phyloP scores from a whole-genome alignment of 1,139 yeast species.

The Taiozyma sp. region DNA sequence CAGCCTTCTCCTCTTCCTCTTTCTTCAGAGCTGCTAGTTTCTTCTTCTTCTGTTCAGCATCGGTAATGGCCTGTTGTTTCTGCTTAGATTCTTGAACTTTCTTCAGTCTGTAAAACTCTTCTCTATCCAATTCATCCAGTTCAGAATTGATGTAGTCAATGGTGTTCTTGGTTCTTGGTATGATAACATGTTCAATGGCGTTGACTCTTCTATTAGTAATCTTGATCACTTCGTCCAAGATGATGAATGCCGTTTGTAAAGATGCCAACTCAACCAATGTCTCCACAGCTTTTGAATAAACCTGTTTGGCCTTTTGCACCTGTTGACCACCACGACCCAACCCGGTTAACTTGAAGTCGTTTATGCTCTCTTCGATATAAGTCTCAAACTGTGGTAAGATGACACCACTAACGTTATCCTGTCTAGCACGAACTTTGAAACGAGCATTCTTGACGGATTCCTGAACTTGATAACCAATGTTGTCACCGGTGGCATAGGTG shows the following conservation, averaged over 20 bases:
- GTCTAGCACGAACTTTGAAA: conserved; percentile 85
- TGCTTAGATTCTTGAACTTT: conserved; percentile 97
- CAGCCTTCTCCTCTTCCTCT: conserved; percentile 16
- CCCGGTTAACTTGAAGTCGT: conserved; percentile 94
- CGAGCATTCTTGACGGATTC: conserved; percentile 90
- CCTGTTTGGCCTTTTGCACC: conserved; percentile 89
- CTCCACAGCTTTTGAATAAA: conserved; percentile 92
- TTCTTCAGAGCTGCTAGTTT: conserved; percentile 16
- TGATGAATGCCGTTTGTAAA: conserved; percentile 90
- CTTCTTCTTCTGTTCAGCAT: conserved; percentile 26
- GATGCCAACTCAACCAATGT: conserved; percentile 94
- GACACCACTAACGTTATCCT: conserved; percentile 96
- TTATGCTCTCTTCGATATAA: conserved; percentile 73
- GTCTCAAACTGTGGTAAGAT: conserved; percentile 89
- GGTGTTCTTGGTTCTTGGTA: conserved; percentile 96
- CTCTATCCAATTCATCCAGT: conserved; percentile 95
- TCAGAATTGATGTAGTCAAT: conserved; percentile 91
- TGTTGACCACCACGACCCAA: conserved; percentile 99
- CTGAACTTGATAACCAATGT: conserved; percentile 91
- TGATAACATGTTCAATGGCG: conserved; percentile 97
- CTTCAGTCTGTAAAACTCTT: conserved; percentile 92
- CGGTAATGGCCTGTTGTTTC: conserved; percentile 36
- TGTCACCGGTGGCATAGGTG: conserved; percentile 94
- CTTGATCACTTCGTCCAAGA: conserved; percentile 94
- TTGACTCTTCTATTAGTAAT: conserved; percentile 97